Conservation (phyloP, 176 grass and related monocot genomes). For the Themeda triandra region DNA sequence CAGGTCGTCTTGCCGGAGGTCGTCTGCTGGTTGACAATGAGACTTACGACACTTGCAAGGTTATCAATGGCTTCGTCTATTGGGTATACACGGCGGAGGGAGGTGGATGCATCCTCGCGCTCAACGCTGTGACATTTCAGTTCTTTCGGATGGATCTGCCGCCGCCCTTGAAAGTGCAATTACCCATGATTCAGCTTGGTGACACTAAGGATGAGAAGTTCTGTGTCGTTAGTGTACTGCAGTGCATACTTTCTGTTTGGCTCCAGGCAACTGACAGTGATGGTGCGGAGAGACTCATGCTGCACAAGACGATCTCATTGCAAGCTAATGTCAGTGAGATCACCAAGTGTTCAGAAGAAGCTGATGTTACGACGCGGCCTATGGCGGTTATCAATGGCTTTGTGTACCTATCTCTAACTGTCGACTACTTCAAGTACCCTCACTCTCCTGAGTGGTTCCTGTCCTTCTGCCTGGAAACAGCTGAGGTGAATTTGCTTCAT, state of each 20-base stretch:
- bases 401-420: background rate
- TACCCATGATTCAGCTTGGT: background rate
- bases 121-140: background rate
- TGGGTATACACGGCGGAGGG: no score
- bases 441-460: background rate
- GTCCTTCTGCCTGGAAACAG: no score
- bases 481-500: background rate
- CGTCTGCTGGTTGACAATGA: no score
- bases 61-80: background rate
- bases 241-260: background rate
- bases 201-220: background rate
- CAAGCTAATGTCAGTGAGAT: background rate
- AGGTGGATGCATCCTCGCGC: no score
- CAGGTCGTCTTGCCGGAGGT: background rate
- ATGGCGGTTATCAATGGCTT: background rate
- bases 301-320: background rate
- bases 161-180: no score
- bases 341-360: background rate
- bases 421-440: fast-evolving
- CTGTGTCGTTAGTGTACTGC: background rate
- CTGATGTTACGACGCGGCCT: background rate
- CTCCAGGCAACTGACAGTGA: background rate
- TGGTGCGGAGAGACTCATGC: background rate
- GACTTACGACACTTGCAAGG: no score
- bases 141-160: background rate